Base-by-base conservation (phyloP, 768 basidiomycete species). In the Hypholoma fasciculare region DNA sequence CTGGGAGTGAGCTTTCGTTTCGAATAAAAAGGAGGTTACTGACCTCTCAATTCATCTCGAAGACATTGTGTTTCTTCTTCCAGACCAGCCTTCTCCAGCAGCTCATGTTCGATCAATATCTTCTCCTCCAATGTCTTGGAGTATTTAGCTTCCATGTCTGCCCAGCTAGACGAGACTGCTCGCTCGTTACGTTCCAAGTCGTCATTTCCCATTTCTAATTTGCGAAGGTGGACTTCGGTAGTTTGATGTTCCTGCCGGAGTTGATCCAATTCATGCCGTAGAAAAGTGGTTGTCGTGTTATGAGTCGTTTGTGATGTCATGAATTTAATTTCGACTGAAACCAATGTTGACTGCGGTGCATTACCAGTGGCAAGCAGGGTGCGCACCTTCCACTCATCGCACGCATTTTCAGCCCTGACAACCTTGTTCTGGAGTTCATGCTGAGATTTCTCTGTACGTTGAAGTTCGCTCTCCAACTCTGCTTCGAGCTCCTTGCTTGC, bases 201-300 rank as follows among this genome's bases (percentile, higher is more conserved):
- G 67, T 99, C 97, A 67, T 97, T 98, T 48, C 96, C 96, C 86
- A 98, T 90, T 74, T 98, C 96, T 30, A 97, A 78, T 71, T 98
- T 93, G 19, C 92, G 84, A 16, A 94, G 75, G 67, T 90, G 87
- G 19, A 89, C 76, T 72, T 90, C 90, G 60, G 83, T 72, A 50
- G 78, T 78, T 67, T 89, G 89, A 61, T 88, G 81, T 59, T 89
- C 86, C 67, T 90, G 86, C 57, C 93, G 83, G 38, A 92, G 79
- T 56, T 83, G 85, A 66, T 96, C 94, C 46, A 96, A 79, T 73
- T 98, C 92, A 57, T 91, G 88, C 72, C 98, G 96, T 61, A 99
- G 83, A 53, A 93, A 94, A 1, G 90, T 86, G 4, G 90, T 89
- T 0, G 93, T 93, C 16, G 91, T 91, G 68, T 97, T 96, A 70